Base-by-base conservation (phyloP, 2,329 filamentous ascomycete species). In the Trichoderma sp. region DNA sequence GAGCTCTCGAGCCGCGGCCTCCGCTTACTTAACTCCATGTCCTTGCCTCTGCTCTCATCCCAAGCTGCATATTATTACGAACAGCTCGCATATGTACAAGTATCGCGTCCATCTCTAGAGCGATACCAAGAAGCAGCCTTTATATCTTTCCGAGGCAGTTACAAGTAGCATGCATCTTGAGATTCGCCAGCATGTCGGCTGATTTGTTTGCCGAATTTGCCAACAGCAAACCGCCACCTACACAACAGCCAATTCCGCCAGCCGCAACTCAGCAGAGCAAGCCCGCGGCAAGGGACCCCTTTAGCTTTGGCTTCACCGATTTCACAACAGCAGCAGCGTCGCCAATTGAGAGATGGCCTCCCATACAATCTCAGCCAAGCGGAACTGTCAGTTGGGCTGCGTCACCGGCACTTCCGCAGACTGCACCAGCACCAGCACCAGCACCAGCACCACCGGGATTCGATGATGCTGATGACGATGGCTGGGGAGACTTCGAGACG, bases 401-500 rank as follows among this genome's bases (percentile, higher is more conserved):
- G 29, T 42, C 56, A 13, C 34, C 63, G 25, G 37, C 50, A 19
- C 19, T 22, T 19, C 42, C 63, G 9, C 61, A 64, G 5, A 70
- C 65, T 65, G 70, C 67, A 32, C 70, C 58, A 57, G 17, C 54
- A 19, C 22, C 53, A 12, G 17, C 54, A 19, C 22, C 53, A 12
- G 70, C 67, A 32, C 70, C 58, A 57, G 17, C 54, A 19, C 22
- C 53, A 12, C 54, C 37, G 22, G 35, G 39, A 39, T n/a, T 48
- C 19, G 67, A 70, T 59, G 59, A 74, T 39, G 73, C 70, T 25
- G 78, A 80, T 6, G 86, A 85, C 3, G 85, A 90, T 73, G 86
- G 83, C 32, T 91, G 89, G 85, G 89, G 89, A 0, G 89, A 90
- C 66, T 91, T 91, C 73, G 88, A 90, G 76, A 82, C 84, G 53